Base-by-base conservation (phyloP, 352 stramenopile genomes). In the Pythium volutum region DNA sequence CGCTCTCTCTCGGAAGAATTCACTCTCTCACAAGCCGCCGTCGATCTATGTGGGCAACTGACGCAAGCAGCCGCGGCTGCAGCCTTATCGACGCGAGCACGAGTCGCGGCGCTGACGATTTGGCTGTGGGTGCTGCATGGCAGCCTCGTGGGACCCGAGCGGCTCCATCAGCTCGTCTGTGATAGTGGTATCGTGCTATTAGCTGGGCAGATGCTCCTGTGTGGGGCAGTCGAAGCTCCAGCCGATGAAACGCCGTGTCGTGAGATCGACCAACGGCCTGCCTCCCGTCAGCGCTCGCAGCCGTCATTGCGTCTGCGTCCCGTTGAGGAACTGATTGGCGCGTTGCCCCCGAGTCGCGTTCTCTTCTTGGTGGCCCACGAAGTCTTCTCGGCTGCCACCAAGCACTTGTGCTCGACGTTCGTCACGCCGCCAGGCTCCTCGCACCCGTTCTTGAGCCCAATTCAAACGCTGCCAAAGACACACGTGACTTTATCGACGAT, bases 121-220 rank as follows among this genome's bases (percentile, higher is more conserved):
- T 64, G 57, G 57, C 36, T 64, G 4, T 64, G 57, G 57, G 23
- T 64, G 5, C 25, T 64, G 14, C 16, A 36, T 0, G 16, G n/a
- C 34, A 5, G 16, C 10, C 15, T 33, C 0, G 1, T 55, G 1
- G 1, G 0, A 4, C 15, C 3, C 0, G 27, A 18, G 18, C 18
- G 15, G 14, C n/a, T 62, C 10, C 22, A 11, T 9, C 27, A 50
- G 14, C 10, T 62, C 5, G 41, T 62, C 11, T 31, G 26, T 5
- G 14, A 53, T 4, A 50, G 27, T 15, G 46, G 55, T 5, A 9
- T 62, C 34, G 31, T 48, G 3, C 1, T 20, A 7, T 20, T 41
- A 2, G 9, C 41, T 7, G 36, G 33, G 1, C 6, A 47, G 8
- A 29, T 62, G 0, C 18, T 62, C 5, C 14, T 27, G 15, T 16